Percentiles rank a stretch among this genome's conserved stretches.
phyloP scores from a whole-genome alignment of 208 protist genomes.

The Leishmania braziliensis region DNA sequence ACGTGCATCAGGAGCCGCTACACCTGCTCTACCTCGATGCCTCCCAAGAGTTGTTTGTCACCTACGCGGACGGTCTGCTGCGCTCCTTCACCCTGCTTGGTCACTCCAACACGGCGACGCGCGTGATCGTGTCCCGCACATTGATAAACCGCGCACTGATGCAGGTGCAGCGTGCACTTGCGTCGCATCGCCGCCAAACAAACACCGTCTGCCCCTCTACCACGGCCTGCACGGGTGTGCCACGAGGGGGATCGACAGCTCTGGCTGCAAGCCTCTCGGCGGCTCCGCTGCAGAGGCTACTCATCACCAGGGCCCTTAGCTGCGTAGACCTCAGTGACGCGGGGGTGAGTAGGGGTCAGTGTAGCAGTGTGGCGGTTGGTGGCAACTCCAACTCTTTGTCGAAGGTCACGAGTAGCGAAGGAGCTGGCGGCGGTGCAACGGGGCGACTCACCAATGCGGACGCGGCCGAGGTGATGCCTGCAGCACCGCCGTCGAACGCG shows the following conservation, averaged over 20 bases:
- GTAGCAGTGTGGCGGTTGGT: neutral
- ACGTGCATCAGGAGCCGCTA: conserved; percentile 61
- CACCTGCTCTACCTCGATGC: conserved; percentile 56
- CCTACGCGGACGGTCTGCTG: conserved; percentile 76
- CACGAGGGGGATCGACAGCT: neutral
- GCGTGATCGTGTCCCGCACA: conserved; percentile 71
- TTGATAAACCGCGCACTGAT: conserved; percentile 43
- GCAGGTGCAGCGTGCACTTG: conserved; percentile 15
- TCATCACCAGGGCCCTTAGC: neutral
- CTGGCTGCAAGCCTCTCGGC: neutral
- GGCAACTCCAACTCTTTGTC: neutral
- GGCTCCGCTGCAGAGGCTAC: neutral
- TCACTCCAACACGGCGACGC: conserved; percentile 51
- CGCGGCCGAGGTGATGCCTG: neutral
- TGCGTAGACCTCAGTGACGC: neutral
- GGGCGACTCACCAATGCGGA: neutral
- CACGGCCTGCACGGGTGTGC: neutral
- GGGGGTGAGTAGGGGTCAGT: neutral
- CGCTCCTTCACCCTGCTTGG: conserved; percentile 68
- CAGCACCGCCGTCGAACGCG: neutral
- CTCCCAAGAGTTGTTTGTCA: conserved; percentile 66
- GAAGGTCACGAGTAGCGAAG: neutral
- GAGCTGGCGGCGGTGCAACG: conserved; percentile 1
- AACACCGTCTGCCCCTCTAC: neutral
- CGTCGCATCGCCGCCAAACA: neutral